phyloP scores from a whole-genome alignment of 805 yeast genomes.

The Cyberlindnera suaveolens region DNA sequence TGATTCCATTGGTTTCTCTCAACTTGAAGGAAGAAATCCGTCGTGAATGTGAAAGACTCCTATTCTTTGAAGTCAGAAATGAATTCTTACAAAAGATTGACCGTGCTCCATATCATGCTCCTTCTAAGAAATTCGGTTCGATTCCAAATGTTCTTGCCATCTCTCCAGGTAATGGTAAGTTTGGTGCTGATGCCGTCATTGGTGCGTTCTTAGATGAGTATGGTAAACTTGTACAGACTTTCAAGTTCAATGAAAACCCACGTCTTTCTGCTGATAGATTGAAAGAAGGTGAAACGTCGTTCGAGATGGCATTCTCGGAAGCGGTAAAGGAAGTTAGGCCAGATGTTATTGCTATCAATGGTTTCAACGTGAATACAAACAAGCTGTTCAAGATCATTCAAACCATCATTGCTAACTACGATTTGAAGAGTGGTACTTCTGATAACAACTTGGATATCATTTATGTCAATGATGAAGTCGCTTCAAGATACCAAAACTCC shows the following conservation, averaged over 20 bases:
- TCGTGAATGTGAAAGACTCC: slow-evolving; percentile 63
- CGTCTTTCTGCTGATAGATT: slow-evolving; percentile 38
- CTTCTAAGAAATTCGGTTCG: slow-evolving; percentile 71
- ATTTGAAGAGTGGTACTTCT: slow-evolving; percentile 41
- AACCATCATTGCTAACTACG: slow-evolving; percentile 43
- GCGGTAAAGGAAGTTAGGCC: slow-evolving; percentile 65
- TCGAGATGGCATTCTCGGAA: slow-evolving; percentile 55
- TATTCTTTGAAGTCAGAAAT: slow-evolving; percentile 65
- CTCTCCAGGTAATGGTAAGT: slow-evolving; percentile 82
- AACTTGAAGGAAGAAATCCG: slow-evolving; percentile 81
- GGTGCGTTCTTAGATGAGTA: slow-evolving; percentile 74
- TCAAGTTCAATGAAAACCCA: slow-evolving; percentile 73
- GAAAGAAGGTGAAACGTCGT: slow-evolving; percentile 45
- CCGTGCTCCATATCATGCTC: slow-evolving; percentile 89
- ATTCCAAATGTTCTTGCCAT: slow-evolving; percentile 78
- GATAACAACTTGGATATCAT: slow-evolving; percentile 49
- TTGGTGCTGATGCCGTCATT: slow-evolving; percentile 75
- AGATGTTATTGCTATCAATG: slow-evolving; percentile 86
- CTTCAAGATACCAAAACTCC: slow-evolving; percentile 80
- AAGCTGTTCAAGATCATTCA: slow-evolving; percentile 50
- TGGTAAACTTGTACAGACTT: slow-evolving; percentile 70
- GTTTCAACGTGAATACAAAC: slow-evolving; percentile 71
- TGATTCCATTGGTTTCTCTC: slow-evolving; percentile 60
- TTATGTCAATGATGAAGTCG: slow-evolving; percentile 91
- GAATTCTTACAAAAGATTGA: slow-evolving; percentile 67